A percentile compares a stretch with the other conserved stretches of the same genome.
phyloP scores from a whole-genome alignment of 2,329 filamentous ascomycete species.

The Alternaria novae-zelandiae region DNA sequence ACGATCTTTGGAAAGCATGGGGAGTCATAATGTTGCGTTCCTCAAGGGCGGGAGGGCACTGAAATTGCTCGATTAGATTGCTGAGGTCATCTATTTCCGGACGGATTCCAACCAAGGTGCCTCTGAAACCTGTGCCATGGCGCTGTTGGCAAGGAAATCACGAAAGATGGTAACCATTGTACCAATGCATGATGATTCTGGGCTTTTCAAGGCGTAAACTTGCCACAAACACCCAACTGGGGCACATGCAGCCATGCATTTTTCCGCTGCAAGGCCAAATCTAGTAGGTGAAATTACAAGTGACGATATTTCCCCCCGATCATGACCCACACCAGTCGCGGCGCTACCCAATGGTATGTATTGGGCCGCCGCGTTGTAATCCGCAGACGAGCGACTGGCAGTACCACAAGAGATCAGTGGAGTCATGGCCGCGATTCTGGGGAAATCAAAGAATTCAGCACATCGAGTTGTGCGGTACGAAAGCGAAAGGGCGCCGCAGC shows the following conservation, averaged over 20 bases:
- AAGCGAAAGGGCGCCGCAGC: constrained; percentile 18
- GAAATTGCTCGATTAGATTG: neutral
- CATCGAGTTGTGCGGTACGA: neutral
- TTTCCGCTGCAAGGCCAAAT: constrained; percentile 8
- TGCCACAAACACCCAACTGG: neutral
- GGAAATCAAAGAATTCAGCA: neutral
- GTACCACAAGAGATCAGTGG: neutral
- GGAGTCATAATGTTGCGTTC: neutral
- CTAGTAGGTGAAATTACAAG: constrained; percentile 1
- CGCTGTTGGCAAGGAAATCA: neutral
- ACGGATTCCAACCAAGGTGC: neutral
- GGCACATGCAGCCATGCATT: neutral
- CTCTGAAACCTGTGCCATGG: neutral
- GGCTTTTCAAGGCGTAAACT: neutral
- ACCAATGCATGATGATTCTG: neutral
- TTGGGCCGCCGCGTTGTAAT: constrained; percentile 15
- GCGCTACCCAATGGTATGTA: constrained; percentile 24
- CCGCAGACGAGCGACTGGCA: neutral
- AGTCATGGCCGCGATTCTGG: neutral
- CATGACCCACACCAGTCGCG: constrained; percentile 10
- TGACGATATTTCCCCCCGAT: constrained; percentile 10
- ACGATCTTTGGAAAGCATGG: neutral
- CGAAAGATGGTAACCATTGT: neutral
- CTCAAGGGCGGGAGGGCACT: neutral
- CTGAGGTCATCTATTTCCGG: neutral